Base-by-base conservation (phyloP, 192 early-diverging fungal genomes). In the Coemansia sp. region DNA sequence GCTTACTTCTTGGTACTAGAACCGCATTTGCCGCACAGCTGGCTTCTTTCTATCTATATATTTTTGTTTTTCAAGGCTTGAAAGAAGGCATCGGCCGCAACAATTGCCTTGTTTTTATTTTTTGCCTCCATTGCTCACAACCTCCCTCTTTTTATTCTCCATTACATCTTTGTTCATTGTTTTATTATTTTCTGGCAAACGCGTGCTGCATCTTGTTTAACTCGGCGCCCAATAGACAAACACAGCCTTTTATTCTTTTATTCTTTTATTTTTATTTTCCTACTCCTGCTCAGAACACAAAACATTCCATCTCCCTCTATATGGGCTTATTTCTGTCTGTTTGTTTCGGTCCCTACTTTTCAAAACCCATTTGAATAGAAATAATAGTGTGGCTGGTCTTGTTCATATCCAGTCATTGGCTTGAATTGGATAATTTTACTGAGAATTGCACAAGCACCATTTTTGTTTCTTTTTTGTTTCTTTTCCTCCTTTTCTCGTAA, bases 301-400 rank as follows among this genome's bases (percentile, higher is more conserved):
- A 26, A 54, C 26, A 54, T 26, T 12, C 1, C 51, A 21, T 26
- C 11, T 54, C 49, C 26, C 22, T 54, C 19, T 54, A 54, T 54
- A 18, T 54, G 21, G 51, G 51, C 15, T 26, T 26, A 54, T 22
- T 18, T 18, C 26, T 54, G 26, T 54, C 11, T 54, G 22, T 54
- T 54, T 54, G 51, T 12, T 54, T 54, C 21, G 21, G 51, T 54
- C 51, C 51, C 51, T 54, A 54, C 26, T 54, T 49, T 26, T 54
- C 16, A 18, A 49, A 18, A 49, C 8, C 26, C 51, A 12, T 10
- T 54, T 11, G 21, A 26, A 8, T 7, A 26, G 51, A 54, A 54
- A 54, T 54, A 54, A 54, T 54, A 54, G 51, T 54, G 51, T 54
- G 51, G 51, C 51, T 54, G 51, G 51, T 10, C 21, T 54, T 22